These are phyloP conservation scores for Setomelanomma holmii DNA, from an alignment of 2,329 filamentous ascomycete species.

Conservation along the genomic window DNA sequence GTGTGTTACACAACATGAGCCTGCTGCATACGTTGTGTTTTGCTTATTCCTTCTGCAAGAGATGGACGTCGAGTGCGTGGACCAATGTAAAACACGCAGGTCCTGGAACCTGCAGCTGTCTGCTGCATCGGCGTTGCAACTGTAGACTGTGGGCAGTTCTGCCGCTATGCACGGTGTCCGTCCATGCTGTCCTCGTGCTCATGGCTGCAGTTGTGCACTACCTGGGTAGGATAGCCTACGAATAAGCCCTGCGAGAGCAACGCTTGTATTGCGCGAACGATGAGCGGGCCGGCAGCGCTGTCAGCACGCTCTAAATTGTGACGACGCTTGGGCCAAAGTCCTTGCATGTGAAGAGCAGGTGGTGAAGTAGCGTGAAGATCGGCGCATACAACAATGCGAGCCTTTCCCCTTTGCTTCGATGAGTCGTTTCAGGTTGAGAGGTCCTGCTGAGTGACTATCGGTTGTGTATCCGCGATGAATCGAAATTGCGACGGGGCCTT, in stretches of 20 bases:
- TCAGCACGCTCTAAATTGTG: slow-evolving; percentile 19
- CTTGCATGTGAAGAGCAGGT: slow-evolving; percentile 14
- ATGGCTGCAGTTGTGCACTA: slow-evolving; percentile 23
- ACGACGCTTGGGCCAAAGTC: not conserved
- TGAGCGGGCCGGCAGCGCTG: slow-evolving; percentile 32
- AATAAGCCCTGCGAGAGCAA: slow-evolving; percentile 21
- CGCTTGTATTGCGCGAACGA: slow-evolving; percentile 19
- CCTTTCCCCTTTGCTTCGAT: slow-evolving; percentile 15
- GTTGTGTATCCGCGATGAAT: slow-evolving; percentile 5
- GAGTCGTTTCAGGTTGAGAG: slow-evolving; percentile 15
- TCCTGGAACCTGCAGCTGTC: slow-evolving; percentile 20
- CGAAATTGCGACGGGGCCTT: slow-evolving; percentile 5
- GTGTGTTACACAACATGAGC: slow-evolving; percentile 14
- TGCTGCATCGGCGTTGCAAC: slow-evolving; percentile 10
- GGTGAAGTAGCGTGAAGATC: slow-evolving; percentile 20
- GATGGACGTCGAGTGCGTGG: slow-evolving; percentile 7
- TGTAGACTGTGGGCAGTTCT: slow-evolving; percentile 34
- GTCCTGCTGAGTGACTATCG: slow-evolving; percentile 9
- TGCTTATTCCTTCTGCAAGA: slow-evolving; percentile 8
- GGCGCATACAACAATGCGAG: slow-evolving; percentile 13
- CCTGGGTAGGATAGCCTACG: too few relatives aligned
- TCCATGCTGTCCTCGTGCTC: slow-evolving; percentile 28
- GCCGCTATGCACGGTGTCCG: slow-evolving; percentile 32
- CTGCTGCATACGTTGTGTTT: slow-evolving; percentile 17
- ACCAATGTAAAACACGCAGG: slow-evolving; percentile 30